phyloP scores from a whole-genome alignment of 2,329 filamentous ascomycete genomes.

The Aureobasidium sp. region DNA sequence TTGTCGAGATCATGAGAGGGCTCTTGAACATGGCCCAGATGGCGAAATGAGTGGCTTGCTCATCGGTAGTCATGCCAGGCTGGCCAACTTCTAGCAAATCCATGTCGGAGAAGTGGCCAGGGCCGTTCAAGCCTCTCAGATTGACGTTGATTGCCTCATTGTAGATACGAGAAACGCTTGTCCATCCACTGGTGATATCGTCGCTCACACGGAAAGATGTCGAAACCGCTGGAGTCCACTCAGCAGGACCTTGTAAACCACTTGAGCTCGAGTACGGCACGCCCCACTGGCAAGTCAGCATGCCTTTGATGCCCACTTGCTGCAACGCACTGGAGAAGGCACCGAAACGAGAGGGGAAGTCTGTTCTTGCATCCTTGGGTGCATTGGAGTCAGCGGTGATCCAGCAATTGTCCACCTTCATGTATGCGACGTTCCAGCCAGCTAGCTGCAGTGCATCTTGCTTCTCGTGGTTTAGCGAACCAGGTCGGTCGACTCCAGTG shows the following conservation, averaged over 20 bases:
- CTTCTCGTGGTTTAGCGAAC: constrained; percentile 18
- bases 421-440: constrained; percentile 20
- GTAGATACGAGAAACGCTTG: constrained; percentile 22
- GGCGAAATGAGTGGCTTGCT: constrained; percentile 23
- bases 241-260: constrained; percentile 21
- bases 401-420: constrained; percentile 27
- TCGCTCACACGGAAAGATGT: constrained; percentile 24
- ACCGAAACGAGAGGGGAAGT: constrained; percentile 21
- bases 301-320: constrained; percentile 22
- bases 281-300: constrained; percentile 23
- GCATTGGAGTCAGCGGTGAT: constrained; percentile 18
- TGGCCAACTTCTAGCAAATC: constrained; percentile 23
- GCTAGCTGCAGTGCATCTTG: constrained; percentile 21
- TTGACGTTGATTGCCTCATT: constrained; percentile 24
- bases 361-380: constrained; percentile 22
- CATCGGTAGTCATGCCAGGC: constrained; percentile 20
- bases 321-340: constrained; percentile 20
- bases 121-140: constrained; percentile 18
- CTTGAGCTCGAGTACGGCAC: constrained; percentile 19
- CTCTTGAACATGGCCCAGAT: constrained; percentile 24
- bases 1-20: constrained; percentile 20
- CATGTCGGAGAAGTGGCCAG: constrained; percentile 22
- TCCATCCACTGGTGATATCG: constrained; percentile 23
- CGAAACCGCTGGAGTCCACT: constrained; percentile 23
- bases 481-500: constrained; percentile 14